A percentile compares a stretch with the other conserved stretches of the same genome.
Evolutionary conservation across 306 rosid species (phyloP).

Genomic region (Abrus pulchellus): DNA sequence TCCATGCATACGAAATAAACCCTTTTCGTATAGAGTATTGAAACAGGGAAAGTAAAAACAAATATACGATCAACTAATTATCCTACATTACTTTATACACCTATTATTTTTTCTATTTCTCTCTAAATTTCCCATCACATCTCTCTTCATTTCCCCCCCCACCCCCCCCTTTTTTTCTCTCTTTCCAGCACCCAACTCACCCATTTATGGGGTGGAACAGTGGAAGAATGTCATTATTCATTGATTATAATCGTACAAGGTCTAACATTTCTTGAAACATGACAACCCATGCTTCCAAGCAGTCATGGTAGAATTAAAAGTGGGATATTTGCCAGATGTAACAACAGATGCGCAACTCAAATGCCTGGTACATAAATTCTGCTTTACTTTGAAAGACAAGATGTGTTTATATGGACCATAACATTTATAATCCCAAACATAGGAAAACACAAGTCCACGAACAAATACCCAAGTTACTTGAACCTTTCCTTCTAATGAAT

Average conservation of each 20-base stretch:
- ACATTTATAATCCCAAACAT: slow-evolving; percentile 26
- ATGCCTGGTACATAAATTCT: slow-evolving; percentile 18
- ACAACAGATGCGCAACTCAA: slow-evolving; percentile 43
- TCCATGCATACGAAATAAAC: neutral
- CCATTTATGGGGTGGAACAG: no score
- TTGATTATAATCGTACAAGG: neutral
- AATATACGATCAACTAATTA: neutral
- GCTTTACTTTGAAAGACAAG: neutral
- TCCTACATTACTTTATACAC: no score
- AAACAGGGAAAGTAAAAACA: neutral
- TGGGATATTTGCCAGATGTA: neutral
- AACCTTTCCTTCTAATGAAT: slow-evolving; percentile 37
- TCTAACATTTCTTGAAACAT: neutral
- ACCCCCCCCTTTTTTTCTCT: no score
- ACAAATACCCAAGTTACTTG: neutral
- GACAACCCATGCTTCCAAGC: neutral
- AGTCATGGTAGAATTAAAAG: slow-evolving; percentile 1
- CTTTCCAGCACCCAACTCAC: no score
- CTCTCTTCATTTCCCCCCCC: no score
- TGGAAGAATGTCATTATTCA: no score
- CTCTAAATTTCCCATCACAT: neutral
- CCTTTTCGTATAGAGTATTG: neutral
- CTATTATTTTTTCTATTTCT: no score
- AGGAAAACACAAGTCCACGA: slow-evolving; percentile 36
- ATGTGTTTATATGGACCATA: neutral